Conservation (phyloP, 768 basidiomycete species). For the Tricholoma terreum region DNA sequence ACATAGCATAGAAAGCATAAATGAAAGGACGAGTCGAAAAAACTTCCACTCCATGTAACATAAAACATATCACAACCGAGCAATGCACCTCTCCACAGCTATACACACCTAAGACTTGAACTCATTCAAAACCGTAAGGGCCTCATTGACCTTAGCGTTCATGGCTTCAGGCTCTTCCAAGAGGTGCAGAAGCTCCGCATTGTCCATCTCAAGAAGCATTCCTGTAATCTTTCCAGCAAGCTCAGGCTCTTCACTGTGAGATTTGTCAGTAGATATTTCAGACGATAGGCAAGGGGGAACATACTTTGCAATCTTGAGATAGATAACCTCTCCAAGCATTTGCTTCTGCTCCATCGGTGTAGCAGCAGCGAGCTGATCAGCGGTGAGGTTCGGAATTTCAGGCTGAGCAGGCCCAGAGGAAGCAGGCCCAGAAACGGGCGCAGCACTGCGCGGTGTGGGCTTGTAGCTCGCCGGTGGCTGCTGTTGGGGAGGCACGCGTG, state of each 20-base stretch:
- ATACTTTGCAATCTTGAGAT: conserved; percentile 83
- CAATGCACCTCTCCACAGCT: neutral
- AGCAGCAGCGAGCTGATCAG: conserved; percentile 53
- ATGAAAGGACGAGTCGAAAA: conserved; percentile 50
- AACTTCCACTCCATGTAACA: conserved; percentile 32
- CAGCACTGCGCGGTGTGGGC: conserved; percentile 33
- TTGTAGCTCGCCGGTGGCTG: conserved; percentile 28
- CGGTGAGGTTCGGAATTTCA: conserved; percentile 42
- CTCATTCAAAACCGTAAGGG: conserved; percentile 83
- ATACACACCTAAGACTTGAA: conserved; percentile 37
- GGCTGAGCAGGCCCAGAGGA: conserved; percentile 29
- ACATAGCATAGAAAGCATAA: conserved; percentile 34
- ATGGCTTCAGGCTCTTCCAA: conserved; percentile 81
- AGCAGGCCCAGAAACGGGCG: conserved; percentile 32
- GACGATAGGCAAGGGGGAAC: conserved; percentile 29
- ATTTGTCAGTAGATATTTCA: conserved; percentile 9
- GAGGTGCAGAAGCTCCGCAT: conserved; percentile 85
- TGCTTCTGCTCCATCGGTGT: conserved; percentile 94
- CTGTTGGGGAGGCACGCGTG: conserved; percentile 28
- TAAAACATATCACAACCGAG: conserved; percentile 3
- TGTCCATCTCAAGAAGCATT: conserved; percentile 99
- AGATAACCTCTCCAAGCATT: conserved; percentile 95
- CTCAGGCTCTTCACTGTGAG: conserved; percentile 78
- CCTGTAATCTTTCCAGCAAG: conserved; percentile 98
- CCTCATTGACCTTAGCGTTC: conserved; percentile 89